phyloP scores from a whole-genome alignment of 2,329 filamentous ascomycete genomes.

The Chaetomiaceae sp. region DNA sequence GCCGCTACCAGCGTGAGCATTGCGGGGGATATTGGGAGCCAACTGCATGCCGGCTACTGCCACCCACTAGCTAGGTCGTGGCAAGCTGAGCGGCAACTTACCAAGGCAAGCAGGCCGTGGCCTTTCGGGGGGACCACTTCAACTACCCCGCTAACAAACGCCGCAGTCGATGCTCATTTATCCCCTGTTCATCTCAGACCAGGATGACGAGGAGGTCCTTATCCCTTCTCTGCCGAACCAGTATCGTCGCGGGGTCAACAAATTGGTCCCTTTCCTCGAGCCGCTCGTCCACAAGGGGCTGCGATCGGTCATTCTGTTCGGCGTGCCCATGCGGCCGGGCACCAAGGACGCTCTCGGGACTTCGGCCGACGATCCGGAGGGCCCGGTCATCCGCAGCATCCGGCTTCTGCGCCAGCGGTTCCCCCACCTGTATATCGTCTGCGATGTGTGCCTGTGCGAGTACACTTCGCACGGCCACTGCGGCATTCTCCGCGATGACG shows the following conservation, averaged over 20 bases:
- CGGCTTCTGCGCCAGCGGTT: slow-evolving; percentile 78
- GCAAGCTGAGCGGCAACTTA: slow-evolving; percentile 81
- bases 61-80: slow-evolving; percentile 75
- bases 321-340: slow-evolving; percentile 75
- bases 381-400: slow-evolving; percentile 85
- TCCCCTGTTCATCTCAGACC: slow-evolving; percentile 92
- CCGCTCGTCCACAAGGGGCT: slow-evolving; percentile 87
- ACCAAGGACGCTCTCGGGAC: slow-evolving; percentile 91
- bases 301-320: slow-evolving; percentile 90
- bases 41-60: slow-evolving; percentile 77
- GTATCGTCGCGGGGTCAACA: slow-evolving; percentile 81
- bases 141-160: slow-evolving; percentile 6
- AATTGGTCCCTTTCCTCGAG: slow-evolving; percentile 75
- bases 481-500: slow-evolving; percentile 90
- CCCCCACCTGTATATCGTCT: slow-evolving; percentile 84
- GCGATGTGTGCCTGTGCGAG: slow-evolving; percentile 96
- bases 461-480: slow-evolving; percentile 98
- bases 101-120: slow-evolving; percentile 57
- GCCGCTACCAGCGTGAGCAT: slow-evolving; percentile 66
- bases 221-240: slow-evolving; percentile 92
- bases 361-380: slow-evolving; percentile 84
- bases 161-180: slow-evolving; percentile 94
- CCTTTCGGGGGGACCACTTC: neutral
- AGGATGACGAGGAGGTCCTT: slow-evolving; percentile 83
- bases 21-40: slow-evolving; percentile 71